A percentile compares a stretch with the other conserved stretches of the same genome.
These are phyloP conservation scores for Harringtonia lauricola DNA, from an alignment of 2,329 filamentous ascomycete species.

Conservation along the genomic window DNA sequence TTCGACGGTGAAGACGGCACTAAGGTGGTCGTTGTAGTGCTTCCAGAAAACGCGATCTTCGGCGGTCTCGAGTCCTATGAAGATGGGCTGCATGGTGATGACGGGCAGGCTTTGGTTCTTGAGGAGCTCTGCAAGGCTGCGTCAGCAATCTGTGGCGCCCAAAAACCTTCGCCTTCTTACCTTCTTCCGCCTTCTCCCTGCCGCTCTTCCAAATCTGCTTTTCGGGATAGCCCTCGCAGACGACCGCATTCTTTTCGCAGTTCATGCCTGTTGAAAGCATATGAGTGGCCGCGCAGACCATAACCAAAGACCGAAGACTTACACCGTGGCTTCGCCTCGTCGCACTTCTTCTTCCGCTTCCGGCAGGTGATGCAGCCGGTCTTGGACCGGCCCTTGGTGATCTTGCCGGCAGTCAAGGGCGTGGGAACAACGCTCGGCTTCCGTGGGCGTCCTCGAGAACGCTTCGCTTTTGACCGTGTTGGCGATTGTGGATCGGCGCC, in stretches of 20 bases:
- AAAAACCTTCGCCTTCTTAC: constrained; percentile 24
- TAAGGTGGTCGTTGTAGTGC: constrained; percentile 72
- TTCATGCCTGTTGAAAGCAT: constrained; percentile 51
- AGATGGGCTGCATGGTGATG: constrained; percentile 53
- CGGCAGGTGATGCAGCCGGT: constrained; percentile 59
- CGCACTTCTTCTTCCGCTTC: constrained; percentile 62
- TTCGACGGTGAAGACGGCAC: constrained; percentile 71
- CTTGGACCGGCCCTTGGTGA: constrained; percentile 66
- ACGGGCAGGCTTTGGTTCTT: constrained; percentile 37
- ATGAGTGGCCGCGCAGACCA: no score
- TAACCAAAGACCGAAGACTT: constrained; percentile 17
- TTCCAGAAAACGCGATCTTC: constrained; percentile 73
- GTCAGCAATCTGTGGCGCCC: neutral
- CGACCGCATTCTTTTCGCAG: constrained; percentile 86
- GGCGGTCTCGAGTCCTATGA: constrained; percentile 69
- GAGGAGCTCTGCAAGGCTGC: constrained; percentile 29
- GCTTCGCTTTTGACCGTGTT: constrained; percentile 35
- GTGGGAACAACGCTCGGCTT: constrained; percentile 62
- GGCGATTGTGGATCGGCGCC: neutral
- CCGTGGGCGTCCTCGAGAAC: constrained; percentile 68
- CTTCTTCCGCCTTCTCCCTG: constrained; percentile 62
- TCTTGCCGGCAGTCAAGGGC: constrained; percentile 45
- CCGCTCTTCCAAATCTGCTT: constrained; percentile 83
- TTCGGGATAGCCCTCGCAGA: constrained; percentile 82
- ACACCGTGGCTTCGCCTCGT: constrained; percentile 58